A percentile compares a stretch with the other conserved stretches of the same genome.
These are phyloP conservation scores for Hydnum rufescens DNA, from an alignment of 768 basidiomycete genomes.

Conservation along the genomic window DNA sequence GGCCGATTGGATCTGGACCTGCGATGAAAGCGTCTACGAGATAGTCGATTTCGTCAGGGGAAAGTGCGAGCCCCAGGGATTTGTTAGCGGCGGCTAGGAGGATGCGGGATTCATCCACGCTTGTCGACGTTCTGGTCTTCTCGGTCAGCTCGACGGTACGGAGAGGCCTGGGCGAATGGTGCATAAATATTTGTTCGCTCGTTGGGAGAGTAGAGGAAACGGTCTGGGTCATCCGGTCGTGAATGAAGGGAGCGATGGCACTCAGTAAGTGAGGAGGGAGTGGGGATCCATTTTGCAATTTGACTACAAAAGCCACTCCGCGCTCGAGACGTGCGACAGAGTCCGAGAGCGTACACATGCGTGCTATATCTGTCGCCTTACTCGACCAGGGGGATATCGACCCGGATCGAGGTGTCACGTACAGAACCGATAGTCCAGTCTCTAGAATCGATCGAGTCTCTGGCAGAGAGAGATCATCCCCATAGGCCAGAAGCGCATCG, in stretches of 20 bases:
- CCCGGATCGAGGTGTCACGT: slow-evolving; percentile 65
- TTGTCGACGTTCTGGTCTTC: slow-evolving; percentile 12
- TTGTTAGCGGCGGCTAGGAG: slow-evolving; percentile 61
- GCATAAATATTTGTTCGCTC: slow-evolving; percentile 28
- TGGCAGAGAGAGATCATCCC: slow-evolving; percentile 43
- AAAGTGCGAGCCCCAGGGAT: slow-evolving; percentile 75
- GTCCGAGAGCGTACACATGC: slow-evolving; percentile 58
- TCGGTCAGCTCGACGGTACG: slow-evolving; percentile 35
- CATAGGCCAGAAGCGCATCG: slow-evolving; percentile 61
- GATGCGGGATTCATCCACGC: slow-evolving; percentile 26
- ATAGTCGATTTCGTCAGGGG: slow-evolving; percentile 78
- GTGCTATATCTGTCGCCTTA: slow-evolving; percentile 91
- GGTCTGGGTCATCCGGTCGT: slow-evolving; percentile 96
- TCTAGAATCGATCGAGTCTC: slow-evolving; percentile 20
- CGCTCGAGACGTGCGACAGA: slow-evolving; percentile 72
- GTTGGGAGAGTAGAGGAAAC: slow-evolving; percentile 39
- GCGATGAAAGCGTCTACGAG: slow-evolving; percentile 73
- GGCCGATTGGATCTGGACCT: slow-evolving; percentile 41
- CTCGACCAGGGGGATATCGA: slow-evolving; percentile 98
- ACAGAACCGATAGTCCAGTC: slow-evolving; percentile 29
- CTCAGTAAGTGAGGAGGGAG: slow-evolving; percentile 30
- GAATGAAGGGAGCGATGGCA: slow-evolving; percentile 48
- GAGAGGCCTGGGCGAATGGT: slow-evolving; percentile 44
- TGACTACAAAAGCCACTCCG: slow-evolving; percentile 51
- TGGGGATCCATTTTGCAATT: slow-evolving; percentile 20